Base-by-base conservation (phyloP, 768 basidiomycete species). In the Asterophora lycoperdoides region DNA sequence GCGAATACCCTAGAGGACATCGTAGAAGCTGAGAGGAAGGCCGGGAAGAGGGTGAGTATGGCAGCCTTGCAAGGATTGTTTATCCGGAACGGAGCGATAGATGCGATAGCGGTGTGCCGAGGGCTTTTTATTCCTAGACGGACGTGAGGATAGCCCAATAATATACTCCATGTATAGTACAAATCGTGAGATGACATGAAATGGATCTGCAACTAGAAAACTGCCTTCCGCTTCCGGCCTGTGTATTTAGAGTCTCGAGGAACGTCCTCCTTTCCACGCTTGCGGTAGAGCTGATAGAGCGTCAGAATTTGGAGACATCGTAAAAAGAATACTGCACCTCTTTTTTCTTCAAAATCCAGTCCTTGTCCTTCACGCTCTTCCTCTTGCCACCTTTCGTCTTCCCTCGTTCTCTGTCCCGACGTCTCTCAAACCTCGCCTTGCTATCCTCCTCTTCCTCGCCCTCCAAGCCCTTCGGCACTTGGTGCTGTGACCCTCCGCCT, bases 291-390 rank as follows among this genome's bases (percentile, higher is more conserved):
- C 89, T 92, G 53, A 29, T 35, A 39, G 29, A 41, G 18, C 26
- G 44, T 43, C 53, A 41, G 15, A 56, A 29, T 43, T 48, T 33
- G 34, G 18, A 41, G 6, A 18, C 54, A 23, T 41, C 9, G 28
- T 42, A 26, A n/a, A 41, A 30, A 17, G 49, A 7, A 6, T 1
- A 14, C 17, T 76, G 47, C 53, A 87, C 93, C 77, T 95, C 89
- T 79, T 99, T 99, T 75, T 99, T 99, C 71, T 84, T 87, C 60
- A 96, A 62, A 52, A 98, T 93, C 93, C 93, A 99, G 53, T 95
- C 90, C 62, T 75, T 84, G 60, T 84, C 84, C 61, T 89, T 92
- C 29, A 84, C 58, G 38, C 57, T 68, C 64, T 85, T 91, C 56
- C 86, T 76, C 70, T 87, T 93, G 52, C 80, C 83, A 19, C 65